Conservation (phyloP, 208 protist genomes). For the Trichomonas gallinae region DNA sequence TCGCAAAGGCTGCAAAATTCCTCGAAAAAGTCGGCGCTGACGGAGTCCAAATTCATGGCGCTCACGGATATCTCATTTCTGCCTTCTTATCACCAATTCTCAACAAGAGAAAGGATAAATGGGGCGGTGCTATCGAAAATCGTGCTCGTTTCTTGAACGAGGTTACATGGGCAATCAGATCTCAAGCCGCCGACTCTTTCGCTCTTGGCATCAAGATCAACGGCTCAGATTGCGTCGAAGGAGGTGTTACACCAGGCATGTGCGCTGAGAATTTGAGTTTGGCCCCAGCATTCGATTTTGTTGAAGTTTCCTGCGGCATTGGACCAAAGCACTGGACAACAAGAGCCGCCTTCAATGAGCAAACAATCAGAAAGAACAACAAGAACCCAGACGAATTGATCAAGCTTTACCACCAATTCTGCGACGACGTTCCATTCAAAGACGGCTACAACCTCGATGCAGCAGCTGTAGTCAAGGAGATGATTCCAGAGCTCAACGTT, state of each 20-base stretch:
- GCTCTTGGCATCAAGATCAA: not conserved
- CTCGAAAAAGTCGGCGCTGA: not conserved
- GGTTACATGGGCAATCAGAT: not conserved
- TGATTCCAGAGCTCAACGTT: not conserved
- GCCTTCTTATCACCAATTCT: not conserved
- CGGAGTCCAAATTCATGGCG: not conserved
- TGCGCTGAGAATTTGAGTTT: not conserved
- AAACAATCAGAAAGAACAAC: not conserved
- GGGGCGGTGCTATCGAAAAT: not conserved
- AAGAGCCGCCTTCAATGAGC: not conserved
- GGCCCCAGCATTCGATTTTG: not conserved
- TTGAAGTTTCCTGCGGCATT: not conserved
- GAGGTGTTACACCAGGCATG: not conserved
- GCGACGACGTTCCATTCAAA: not conserved
- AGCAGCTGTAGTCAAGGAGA: not conserved
- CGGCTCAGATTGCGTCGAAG: not conserved
- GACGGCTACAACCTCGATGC: not conserved
- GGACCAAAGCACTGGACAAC: not conserved
- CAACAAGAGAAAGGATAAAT: not conserved
- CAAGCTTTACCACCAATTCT: not conserved
- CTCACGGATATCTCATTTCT: conserved; percentile 16
- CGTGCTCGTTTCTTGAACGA: not conserved
- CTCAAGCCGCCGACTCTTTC: not conserved
- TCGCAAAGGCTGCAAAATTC: not conserved
- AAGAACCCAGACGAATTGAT: not conserved